Base-by-base conservation (phyloP, 768 basidiomycete genomes). In the Russula dissimulans region DNA sequence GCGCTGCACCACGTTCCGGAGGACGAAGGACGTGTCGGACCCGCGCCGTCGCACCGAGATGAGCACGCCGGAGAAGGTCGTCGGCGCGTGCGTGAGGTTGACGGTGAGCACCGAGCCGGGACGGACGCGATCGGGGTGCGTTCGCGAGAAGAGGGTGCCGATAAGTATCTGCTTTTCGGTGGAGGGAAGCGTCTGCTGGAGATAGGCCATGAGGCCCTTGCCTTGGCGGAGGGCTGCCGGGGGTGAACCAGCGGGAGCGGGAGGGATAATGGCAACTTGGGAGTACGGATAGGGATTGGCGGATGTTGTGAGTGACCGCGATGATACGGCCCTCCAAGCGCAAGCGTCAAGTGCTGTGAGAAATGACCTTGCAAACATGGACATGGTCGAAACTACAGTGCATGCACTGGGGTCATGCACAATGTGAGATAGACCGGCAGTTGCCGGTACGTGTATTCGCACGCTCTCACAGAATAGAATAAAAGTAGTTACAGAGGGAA, bases 101-200 rank as follows among this genome's bases (percentile, higher is more conserved):
- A 94, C 85, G 32, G 84, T 85, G 63, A 98, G 71, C 65, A 97
- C 86, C n/a, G 91, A 91, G 1, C 95, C 95, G 18, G 91, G 86
- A 14, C 77, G 76, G 42, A 95, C 75, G 64, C 88, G 81, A 44
- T 81, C 76, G 1, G 82, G 81, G 54, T 87, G 86, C 43, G 80
- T 77, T 52, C 85, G 77, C 41, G 84, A 83, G 74, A 97, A 97
- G 57, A 88, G 75, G 48, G 80, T 81, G 43, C 73, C 71, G 60
- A 93, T 79, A 71, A 90, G 80, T 45, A 75, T 73, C 67, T 84
- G 80, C 70, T 94, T 90, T 66, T 86, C 81, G 29, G 81, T 81
- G 41, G 83, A 79, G 36, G 81, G 83, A 7, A 87, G 78, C 11
- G 79, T 81, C 69, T 83, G 79, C 55, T 78, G 78, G 59, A 94